A percentile compares a stretch with the other conserved stretches of the same genome.
Conservation (phyloP, 2,329 filamentous ascomycete species). For the Chaetomiaceae sp. region DNA sequence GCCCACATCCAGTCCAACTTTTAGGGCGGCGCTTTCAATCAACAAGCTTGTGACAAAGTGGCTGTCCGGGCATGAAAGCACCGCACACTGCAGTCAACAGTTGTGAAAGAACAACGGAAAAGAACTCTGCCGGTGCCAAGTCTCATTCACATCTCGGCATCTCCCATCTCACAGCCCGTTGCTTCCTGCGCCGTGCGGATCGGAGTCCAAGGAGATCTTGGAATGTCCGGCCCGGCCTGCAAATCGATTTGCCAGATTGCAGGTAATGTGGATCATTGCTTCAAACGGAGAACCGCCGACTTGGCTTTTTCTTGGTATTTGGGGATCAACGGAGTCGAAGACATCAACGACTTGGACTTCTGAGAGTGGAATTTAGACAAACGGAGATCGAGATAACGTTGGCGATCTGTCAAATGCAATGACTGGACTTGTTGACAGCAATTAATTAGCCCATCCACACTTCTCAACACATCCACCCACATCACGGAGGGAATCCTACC, state of each 20-base stretch:
- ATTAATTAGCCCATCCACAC: no score
- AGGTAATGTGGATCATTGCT: slow-evolving; percentile 17
- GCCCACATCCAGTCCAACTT: no score
- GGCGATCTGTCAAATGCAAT: no score
- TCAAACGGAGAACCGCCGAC: slow-evolving; percentile 17
- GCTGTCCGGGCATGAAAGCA: no score
- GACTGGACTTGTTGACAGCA: no score
- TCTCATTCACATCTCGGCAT: not conserved
- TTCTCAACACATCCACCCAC: not conserved
- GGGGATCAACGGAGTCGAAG: not conserved
- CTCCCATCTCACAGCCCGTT: not conserved
- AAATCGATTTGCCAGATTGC: slow-evolving; percentile 10
- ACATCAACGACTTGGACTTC: not conserved
- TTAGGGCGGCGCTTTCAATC: no score
- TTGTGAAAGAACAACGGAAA: no score
- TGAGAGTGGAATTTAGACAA: not conserved
- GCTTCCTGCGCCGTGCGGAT: not conserved
- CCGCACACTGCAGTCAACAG: no score
- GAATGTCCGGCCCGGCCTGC: not conserved
- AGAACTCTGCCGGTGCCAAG: not conserved
- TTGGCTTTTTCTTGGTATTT: slow-evolving; percentile 18
- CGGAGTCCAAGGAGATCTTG: not conserved
- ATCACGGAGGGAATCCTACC: not conserved
- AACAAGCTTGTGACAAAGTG: no score
- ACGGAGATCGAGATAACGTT: no score